These are phyloP conservation scores for Acanthamoeba triangularis DNA, from an alignment of 208 protist genomes.

Conservation along the genomic window DNA sequence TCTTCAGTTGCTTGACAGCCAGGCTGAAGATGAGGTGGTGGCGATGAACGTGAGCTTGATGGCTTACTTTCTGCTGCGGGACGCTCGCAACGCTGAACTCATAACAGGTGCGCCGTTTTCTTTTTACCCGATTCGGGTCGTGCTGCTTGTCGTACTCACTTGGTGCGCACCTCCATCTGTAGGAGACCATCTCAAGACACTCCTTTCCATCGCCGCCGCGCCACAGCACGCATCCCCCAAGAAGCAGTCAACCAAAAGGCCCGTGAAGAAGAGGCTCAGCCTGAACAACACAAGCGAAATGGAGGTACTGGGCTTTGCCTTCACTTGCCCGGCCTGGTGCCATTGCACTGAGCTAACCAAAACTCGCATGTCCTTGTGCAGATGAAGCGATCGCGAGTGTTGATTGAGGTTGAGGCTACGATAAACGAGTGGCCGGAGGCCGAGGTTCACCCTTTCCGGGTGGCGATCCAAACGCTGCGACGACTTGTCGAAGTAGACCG, in stretches of 20 bases:
- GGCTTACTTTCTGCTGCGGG: conserved; percentile 23
- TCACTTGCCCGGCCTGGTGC: background rate
- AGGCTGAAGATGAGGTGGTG: conserved; percentile 16
- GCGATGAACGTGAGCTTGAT: conserved; percentile 43
- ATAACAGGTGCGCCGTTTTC: background rate
- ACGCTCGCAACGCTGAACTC: conserved; percentile 46
- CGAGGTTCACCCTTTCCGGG: background rate
- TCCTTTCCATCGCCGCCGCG: background rate
- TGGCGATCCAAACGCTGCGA: conserved; percentile 30
- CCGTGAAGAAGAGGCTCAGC: background rate
- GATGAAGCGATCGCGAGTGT: background rate
- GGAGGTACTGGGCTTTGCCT: background rate
- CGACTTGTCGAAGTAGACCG: conserved; percentile 13
- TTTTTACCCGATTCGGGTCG: background rate
- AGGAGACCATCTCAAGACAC: background rate
- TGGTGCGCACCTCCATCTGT: too few species aligned
- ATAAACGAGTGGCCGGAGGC: background rate
- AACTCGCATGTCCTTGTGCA: background rate
- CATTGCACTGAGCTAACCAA: too few species aligned
- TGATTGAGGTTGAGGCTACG: conserved; percentile 18
- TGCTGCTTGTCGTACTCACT: background rate
- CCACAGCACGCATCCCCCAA: background rate
- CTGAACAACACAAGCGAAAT: background rate
- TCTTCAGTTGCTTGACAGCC: background rate
- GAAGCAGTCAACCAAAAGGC: background rate